Evolutionary conservation across 2,329 filamentous ascomycete genomes (phyloP), one percentile per base, ranked within the genome.

Genomic region (Pyricularia sp.): DNA sequence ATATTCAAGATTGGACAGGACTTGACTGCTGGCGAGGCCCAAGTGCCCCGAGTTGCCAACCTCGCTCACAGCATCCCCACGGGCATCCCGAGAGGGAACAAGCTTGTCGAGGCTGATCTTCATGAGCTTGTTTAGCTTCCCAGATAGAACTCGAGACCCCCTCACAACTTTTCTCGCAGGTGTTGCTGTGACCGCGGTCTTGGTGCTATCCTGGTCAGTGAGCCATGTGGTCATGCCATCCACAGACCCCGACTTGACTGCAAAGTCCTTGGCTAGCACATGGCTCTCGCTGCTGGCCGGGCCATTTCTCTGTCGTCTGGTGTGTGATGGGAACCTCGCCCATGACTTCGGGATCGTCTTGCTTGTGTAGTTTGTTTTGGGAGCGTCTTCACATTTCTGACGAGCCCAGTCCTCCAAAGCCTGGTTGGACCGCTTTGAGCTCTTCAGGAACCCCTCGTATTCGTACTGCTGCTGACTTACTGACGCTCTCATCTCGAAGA

Each of bases 241-340:
- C 9, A 67, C 65, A 9, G 67, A 67, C 22, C 68, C 64, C 40
- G 68, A 40, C 10, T 66, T 68, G 22, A 71, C 64, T 1, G 73
- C 73, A 62, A 75, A 75, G 44, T 76, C 75, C 61, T 68, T 69
- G 0, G 69, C 60, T 2, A 64, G 69, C n/a, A 75, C 68, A 0
- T 65, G 64, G 49, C 76, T 73, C 28, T 64, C 66, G 16, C 60
- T 35, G 10, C 66, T 64, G 19, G 71, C 71, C 40, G 66, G 62
- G 40, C 66, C 70, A 28, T 70, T 73, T 49, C 73, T 71, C 63
- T 72, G 70, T 31, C 69, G 69, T 33, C 72, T 70, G 4, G 69
- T 72, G 35, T 73, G 69, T 3, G 75, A 75, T 22, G 73, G 70
- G 64, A 72, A 76, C 31, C 65, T 75, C 10, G 75, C 68, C 75